Evolutionary conservation across 2,329 filamentous ascomycete species (phyloP).

Genomic region (Dactylellina parvicollis): DNA sequence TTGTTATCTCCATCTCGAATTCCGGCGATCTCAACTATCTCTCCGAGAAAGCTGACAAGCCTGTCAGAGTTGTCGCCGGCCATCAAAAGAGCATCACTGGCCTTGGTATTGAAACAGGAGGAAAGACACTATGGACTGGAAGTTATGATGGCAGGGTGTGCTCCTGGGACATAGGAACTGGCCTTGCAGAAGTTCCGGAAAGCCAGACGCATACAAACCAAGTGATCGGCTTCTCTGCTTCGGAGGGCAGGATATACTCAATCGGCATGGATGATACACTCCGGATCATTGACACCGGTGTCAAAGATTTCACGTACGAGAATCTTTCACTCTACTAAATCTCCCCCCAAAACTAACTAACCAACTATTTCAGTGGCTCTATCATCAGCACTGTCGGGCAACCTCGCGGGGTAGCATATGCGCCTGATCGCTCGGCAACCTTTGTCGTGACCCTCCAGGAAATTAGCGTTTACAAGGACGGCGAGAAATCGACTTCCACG

Average conservation of each 20-base stretch:
- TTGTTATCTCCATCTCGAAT: conserved; percentile 89
- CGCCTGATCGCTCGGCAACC: conserved; percentile 65
- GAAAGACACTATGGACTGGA: conserved; percentile 81
- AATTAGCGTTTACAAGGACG: conserved; percentile 66
- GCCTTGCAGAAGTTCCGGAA: conserved; percentile 75
- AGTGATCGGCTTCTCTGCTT: conserved; percentile 75
- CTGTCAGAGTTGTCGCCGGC: conserved; percentile 78
- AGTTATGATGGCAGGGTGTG: conserved; percentile 90
- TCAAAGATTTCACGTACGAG: conserved; percentile 55
- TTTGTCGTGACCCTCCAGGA: conserved; percentile 69
- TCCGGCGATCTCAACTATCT: conserved; percentile 92
- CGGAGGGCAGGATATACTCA: conserved; percentile 75
- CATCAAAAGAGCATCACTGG: conserved; percentile 93
- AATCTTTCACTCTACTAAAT: neutral
- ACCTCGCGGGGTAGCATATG: conserved; percentile 75
- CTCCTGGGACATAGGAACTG: conserved; percentile 80
- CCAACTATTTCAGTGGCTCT: conserved; percentile 18
- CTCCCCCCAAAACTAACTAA: neutral
- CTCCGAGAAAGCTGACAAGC: conserved; percentile 74
- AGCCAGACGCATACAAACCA: conserved; percentile 87
- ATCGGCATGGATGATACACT: conserved; percentile 95
- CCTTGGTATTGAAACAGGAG: conserved; percentile 68
- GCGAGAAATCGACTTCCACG: conserved; percentile 70
- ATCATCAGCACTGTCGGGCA: conserved; percentile 64
- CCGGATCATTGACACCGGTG: conserved; percentile 72